Evolutionary conservation across 768 basidiomycete species (phyloP).

Genomic region (Filobasidium wieringae): DNA sequence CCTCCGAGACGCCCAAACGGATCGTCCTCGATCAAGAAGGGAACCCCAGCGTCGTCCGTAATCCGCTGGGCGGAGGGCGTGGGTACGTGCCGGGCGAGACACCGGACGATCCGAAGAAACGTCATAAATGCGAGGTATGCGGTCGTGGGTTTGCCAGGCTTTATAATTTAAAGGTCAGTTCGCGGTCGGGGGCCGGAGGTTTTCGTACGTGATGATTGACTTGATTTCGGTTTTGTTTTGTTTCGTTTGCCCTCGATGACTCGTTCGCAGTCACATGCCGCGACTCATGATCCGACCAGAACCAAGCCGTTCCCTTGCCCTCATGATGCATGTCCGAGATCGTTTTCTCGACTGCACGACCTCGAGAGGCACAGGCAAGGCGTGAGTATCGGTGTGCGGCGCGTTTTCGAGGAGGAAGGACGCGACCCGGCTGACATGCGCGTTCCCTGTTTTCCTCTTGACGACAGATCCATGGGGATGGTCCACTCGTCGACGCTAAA

Average conservation of each 20-base stretch:
- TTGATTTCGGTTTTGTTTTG: not conserved
- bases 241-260: too few relatives aligned
- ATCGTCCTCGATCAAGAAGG: not conserved
- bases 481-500: slow-evolving; percentile 36
- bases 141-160: slow-evolving; percentile 74
- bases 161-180: slow-evolving; percentile 73
- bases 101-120: slow-evolving; percentile 37
- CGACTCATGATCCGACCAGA: slow-evolving; percentile 85
- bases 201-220: not conserved
- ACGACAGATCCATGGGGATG: slow-evolving; percentile 31
- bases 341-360: slow-evolving; percentile 90
- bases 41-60: slow-evolving; percentile 20
- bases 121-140: slow-evolving; percentile 35
- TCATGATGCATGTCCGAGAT: slow-evolving; percentile 71
- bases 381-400: not conserved
- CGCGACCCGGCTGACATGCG: not conserved
- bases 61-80: slow-evolving; percentile 34
- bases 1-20: too few relatives aligned
- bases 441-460: not conserved
- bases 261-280: slow-evolving; percentile 68
- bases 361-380: slow-evolving; percentile 61
- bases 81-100: slow-evolving; percentile 38
- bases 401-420: not conserved
- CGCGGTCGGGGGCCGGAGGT: not conserved
- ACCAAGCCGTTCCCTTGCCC: slow-evolving; percentile 81